Conservation (phyloP, 2,329 filamentous ascomycete species). For the Colletotrichum karsti region DNA sequence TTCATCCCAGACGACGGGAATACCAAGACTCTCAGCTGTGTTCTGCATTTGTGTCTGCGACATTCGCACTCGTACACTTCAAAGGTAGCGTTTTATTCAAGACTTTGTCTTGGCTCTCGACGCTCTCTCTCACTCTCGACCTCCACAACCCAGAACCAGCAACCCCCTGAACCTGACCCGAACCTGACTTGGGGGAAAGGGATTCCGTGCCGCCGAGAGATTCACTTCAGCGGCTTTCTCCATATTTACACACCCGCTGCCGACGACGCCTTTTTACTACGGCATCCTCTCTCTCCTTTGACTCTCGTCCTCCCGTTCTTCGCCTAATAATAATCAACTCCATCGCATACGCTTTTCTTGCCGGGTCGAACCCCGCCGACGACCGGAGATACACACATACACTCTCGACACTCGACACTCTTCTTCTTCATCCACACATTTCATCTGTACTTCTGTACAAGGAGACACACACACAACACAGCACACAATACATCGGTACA, state of each 20-base stretch:
- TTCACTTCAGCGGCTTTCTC: not conserved
- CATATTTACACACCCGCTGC: not conserved
- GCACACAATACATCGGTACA: not conserved
- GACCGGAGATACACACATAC: not conserved
- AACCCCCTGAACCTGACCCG: not conserved
- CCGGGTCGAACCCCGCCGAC: not conserved
- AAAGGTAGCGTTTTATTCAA: not conserved
- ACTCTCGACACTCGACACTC: not conserved
- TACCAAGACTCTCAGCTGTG: not conserved
- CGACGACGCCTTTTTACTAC: not conserved
- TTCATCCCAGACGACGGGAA: not conserved
- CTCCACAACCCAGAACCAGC: not conserved
- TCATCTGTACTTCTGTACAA: not conserved
- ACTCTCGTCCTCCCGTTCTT: not conserved
- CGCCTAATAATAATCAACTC: not conserved
- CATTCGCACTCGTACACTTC: not conserved
- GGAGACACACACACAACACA: not conserved
- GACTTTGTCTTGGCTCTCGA: constrained; percentile 7
- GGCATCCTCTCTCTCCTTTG: not conserved
- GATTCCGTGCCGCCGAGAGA: not conserved
- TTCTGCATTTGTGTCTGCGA: not conserved
- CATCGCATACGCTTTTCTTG: not conserved
- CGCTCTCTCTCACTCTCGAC: not conserved
- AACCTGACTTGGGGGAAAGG: not conserved
- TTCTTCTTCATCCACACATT: not conserved